Evolutionary conservation across 2,329 filamentous ascomycete species (phyloP).

Genomic region (Microcyclospora pomicola): DNA sequence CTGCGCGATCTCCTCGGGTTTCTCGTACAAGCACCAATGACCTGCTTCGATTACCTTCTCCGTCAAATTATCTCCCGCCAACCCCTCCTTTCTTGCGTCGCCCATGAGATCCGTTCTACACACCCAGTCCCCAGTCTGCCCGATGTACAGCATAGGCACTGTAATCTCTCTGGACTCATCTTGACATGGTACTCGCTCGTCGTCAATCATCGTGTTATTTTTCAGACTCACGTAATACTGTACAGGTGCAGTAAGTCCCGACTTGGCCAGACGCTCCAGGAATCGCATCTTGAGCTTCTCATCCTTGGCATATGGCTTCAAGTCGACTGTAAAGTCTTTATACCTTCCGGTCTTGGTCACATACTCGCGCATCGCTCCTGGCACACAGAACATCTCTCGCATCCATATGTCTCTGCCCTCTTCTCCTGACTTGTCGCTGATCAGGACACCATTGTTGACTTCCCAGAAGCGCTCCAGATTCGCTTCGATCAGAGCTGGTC

Average conservation of each 20-base stretch:
- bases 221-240: slow-evolving; percentile 25
- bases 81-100: slow-evolving; percentile 11
- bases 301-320: slow-evolving; percentile 23
- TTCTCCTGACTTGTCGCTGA: slow-evolving; percentile 9
- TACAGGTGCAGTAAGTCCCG: slow-evolving; percentile 24
- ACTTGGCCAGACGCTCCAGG: slow-evolving; percentile 22
- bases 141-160: slow-evolving; percentile 26
- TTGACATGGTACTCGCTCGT: slow-evolving; percentile 13
- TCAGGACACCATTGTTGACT: slow-evolving; percentile 8
- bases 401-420: slow-evolving; percentile 19
- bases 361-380: slow-evolving; percentile 23
- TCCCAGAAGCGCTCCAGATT: slow-evolving; percentile 9
- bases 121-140: slow-evolving; percentile 22
- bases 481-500: slow-evolving; percentile 22
- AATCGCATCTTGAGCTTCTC: slow-evolving; percentile 20
- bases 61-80: slow-evolving; percentile 21
- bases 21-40: slow-evolving; percentile 26
- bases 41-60: slow-evolving; percentile 21
- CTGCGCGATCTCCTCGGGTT: slow-evolving; percentile 17
- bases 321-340: slow-evolving; percentile 10
- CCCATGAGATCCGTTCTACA: slow-evolving; percentile 21
- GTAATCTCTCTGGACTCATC: slow-evolving; percentile 19
- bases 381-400: slow-evolving; percentile 25
- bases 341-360: slow-evolving; percentile 10
- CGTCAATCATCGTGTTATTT: slow-evolving; percentile 17